Evolutionary conservation across 768 basidiomycete species (phyloP), one percentile per base, ranked within the genome.

Genomic region (Podaxis rugospora): DNA sequence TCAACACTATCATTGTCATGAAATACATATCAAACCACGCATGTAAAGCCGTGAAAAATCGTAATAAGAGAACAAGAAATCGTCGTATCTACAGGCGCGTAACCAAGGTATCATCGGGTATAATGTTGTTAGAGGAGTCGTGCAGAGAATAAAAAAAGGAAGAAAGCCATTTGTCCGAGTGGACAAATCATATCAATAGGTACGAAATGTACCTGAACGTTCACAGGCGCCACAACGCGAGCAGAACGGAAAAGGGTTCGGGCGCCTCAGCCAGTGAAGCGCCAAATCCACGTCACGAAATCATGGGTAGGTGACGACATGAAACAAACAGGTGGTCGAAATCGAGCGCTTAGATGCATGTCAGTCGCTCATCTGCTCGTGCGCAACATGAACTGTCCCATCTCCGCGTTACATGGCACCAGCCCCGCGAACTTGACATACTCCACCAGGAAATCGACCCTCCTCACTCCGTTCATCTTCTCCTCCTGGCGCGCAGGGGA

Each of bases 371-470:
- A 61, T 5, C 18, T 53, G 14, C 42, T 39, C 21, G 59, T 61
- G 46, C 42, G 59, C 35, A 61, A 37, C 44, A 39, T 55, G 23
- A 46, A 61, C 53, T 54, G 53, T 9, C 59, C 59, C 11, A 21
- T 52, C 51, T 53, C 51, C 58, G 44, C 40, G 21, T 61, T 39
- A 49, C 49, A 28, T 21, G 46, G 44, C 21, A 40, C 37, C 9
- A 61, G 44, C 21, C 59, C 59, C 59, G 55, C 50, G 18, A 61
- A 61, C 18, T 53, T 55, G 52, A 54, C 53, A 11, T 49, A 54
- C 11, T 49, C 59, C 23, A 54, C 52, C n/a, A 61, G 36, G 44
- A 36, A 61, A 18, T 61, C 59, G 13, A 55, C 46, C 14, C 59
- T 46, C 39, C 46, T 46, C 35, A 61, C 44, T 3, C 59, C 59